Base-by-base conservation (phyloP, 108 stramenopile species). In the Pelagomonas calceolata region DNA sequence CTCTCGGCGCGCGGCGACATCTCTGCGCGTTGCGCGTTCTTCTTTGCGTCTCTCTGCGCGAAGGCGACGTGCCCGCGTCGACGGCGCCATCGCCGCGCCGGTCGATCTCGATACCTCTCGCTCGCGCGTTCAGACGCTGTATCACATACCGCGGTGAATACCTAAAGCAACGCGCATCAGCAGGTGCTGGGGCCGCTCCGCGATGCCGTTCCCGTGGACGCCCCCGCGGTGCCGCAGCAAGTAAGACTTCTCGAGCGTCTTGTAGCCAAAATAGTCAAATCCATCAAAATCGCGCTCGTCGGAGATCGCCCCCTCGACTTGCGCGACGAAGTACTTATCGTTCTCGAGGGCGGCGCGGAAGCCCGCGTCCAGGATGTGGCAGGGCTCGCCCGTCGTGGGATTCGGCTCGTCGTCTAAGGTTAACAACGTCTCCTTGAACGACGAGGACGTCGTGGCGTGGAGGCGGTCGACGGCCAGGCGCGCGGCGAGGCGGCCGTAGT, bases 151-250 rank as follows among this genome's bases (percentile, higher is more conserved):
- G 35, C 93, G 94, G 76, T 96, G 94, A 73, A 98, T 95, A 30
- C 97, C 97, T 71, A 96, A 70, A 18, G 97, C 92, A 31, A 98
- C 97, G 46, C 97, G 87, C 97, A 98, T 98, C 79, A 94, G 85
- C 75, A 96, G 84, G 77, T 96, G 92, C 74, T 96, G 95, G 29
- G 97, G 97, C 64, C 94, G 84, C 85, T 98, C 97, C 64, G 91
- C 76, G 32, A 90, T 43, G n/a, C n/a, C n/a, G n/a, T n/a, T n/a
- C n/a, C n/a, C n/a, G n/a, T n/a, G n/a, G n/a, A n/a, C 82, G 14
- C 44, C 31, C 12, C 74, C 63, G 36, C 88, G 78, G 12, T 77
- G 81, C 72, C 77, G 82, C 32, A 95, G 45, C 36, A 95, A 73
- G 79, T 95, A 95, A 10, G 88, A 71, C 32, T 88, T 78, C 77